Evolutionary conservation across 2,329 filamentous ascomycete species (phyloP), one percentile per base, ranked within the genome.

Genomic region (Alternaria conjuncta): DNA sequence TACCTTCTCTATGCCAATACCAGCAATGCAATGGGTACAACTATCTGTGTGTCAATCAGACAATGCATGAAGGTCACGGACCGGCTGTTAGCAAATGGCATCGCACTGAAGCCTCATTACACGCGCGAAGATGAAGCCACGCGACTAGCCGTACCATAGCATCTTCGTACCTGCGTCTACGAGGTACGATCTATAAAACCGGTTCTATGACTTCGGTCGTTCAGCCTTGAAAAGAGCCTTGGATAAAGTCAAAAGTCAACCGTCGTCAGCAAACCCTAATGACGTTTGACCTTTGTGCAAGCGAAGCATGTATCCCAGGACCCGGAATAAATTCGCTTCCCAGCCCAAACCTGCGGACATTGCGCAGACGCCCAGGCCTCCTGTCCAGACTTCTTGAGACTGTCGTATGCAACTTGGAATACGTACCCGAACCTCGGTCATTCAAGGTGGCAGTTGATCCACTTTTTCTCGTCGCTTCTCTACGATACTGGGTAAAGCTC

Each of bases 201-300:
- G 28, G 18, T 20, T 23, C 12, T 47, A 43, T 20, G 55, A 50
- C 57, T 60, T 65, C 58, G 64, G 67, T 57, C 56, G 23, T 56
- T 58, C 55, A 49, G 45, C 30, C 58, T 56, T 18, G 36, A 36
- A 55, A 44, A 55, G 55, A 54, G 15, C 25, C 47, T 50, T 54
- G 61, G 64, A 64, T 64, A 67, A 72, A 70, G 13, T 69, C 60
- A 71, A 61, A 58, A 55, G 47, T 60, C 23, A 45, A 43, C 50
- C 53, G 60, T 57, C 20, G 41, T 44, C 50, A 55, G 60, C 60
- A 68, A 64, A 59, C 50, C 62, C 68, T 63, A 43, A 57, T 69
- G 66, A 71, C 65, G 66, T 71, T 71, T 67, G 59, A 62, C 58
- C 67, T 66, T 26, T 55, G 55, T 26, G 63, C 57, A 70, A 55